phyloP scores from a whole-genome alignment of 345 rosid species.

The Sonneratia caseolaris region DNA sequence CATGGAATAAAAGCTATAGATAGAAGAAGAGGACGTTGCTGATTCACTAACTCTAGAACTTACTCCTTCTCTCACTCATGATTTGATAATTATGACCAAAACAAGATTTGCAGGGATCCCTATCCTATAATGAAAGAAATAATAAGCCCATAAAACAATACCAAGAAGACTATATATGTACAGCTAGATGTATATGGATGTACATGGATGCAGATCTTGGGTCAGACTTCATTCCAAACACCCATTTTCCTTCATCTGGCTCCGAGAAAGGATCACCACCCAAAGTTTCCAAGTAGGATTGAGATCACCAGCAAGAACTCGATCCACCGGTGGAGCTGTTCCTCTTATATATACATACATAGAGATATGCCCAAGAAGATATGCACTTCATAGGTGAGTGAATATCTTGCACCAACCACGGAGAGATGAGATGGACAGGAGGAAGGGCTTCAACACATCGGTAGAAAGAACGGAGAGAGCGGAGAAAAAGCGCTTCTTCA shows the following conservation, averaged over 20 bases:
- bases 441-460: neutral
- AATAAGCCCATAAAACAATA: neutral
- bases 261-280: neutral
- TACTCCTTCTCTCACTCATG: conserved; percentile 4
- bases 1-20: no score
- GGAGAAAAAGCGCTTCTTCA: neutral
- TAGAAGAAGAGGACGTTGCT: neutral
- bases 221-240: conserved; percentile 51
- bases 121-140: neutral
- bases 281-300: neutral
- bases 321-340: neutral
- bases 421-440: neutral
- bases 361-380: neutral
- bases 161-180: neutral
- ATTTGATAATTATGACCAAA: conserved; percentile 1
- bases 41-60: neutral
- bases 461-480: neutral
- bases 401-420: neutral
- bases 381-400: neutral
- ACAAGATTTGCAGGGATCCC: neutral
- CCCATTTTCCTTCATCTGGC: conserved; percentile 18
- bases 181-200: neutral
- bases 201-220: conserved; percentile 25
- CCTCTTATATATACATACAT: neutral
- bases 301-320: neutral